Base-by-base conservation (phyloP, 2,329 filamentous ascomycete species). In the Apiospora hydei region DNA sequence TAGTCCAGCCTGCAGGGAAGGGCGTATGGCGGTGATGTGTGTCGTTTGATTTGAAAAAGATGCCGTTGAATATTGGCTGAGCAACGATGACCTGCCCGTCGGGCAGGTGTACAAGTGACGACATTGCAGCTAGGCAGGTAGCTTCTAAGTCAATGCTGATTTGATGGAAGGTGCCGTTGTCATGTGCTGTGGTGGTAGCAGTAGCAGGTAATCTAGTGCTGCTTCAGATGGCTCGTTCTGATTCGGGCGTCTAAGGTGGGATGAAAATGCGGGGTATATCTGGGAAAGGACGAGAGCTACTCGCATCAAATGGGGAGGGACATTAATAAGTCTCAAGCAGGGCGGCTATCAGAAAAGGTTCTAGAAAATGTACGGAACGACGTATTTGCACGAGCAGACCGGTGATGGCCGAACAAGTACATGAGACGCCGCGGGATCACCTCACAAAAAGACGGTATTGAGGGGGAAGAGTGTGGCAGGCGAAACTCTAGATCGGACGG, bases 1-100 rank as follows among this genome's bases (percentile, higher is more conserved):
- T 91, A 1, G 93, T 97, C 96, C 96, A 98, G 44, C 95, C 95
- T 7, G 93, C 89, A 0, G 95, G 95, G 73, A 94, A 95, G 4
- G 92, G 88, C 69, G 91, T 91, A 76, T 89, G 88, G 78, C 92
- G 90, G 38, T 87, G 85, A 78, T 88, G 92, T 74, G 94, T 84
- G 74, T 96, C 92, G 79, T 94, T 92, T 72, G 91, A 90, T 81
- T 95, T 96, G 90, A 98, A 98, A 78, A 92, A 94, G 71, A 96
- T 88, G 44, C 96, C 96, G n/a, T 93, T 94, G 81, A 98, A 98
- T 38, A 98, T 94, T 0, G 95, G 93, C 18, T 90, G 91, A 44
- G 97, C 93, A 3, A 91, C 92, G 79, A 96, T 89, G 75, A 88
- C 92, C 83, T 96, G 94, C 78, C 95, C 96, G 83, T 98, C 97